Conservation (phyloP, 495 filamentous ascomycete species). For the Parathielavia appendiculata region DNA sequence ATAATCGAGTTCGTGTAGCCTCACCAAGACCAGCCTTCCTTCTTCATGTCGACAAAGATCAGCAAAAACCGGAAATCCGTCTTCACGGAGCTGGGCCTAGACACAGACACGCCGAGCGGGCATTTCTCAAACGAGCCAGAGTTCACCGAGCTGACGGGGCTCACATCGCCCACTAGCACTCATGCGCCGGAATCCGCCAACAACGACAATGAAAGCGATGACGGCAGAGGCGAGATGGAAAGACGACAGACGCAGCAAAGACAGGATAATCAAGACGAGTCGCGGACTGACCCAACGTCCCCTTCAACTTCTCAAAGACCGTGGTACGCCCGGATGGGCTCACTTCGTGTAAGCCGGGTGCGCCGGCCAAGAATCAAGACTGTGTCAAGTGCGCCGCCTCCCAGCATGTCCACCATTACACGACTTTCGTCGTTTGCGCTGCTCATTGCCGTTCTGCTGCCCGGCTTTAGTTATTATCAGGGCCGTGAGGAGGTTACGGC, state of each 20-base stretch:
- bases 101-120: constrained; percentile 30
- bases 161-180: constrained; percentile 18
- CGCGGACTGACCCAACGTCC: constrained; percentile 14
- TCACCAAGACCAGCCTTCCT: constrained; percentile 27
- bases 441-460: constrained; percentile 49
- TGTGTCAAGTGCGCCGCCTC: constrained; percentile 38
- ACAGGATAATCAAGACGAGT: constrained; percentile 2
- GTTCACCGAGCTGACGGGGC: constrained; percentile 25
- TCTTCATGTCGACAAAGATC: constrained; percentile 35
- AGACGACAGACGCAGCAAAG: constrained; percentile 9
- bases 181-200: background rate
- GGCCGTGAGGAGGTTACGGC: constrained; percentile 32
- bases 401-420: constrained; percentile 34
- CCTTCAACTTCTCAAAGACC: constrained; percentile 16
- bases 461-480: constrained; percentile 41
- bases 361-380: constrained; percentile 41
- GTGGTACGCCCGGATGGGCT: constrained; percentile 37
- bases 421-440: constrained; percentile 47
- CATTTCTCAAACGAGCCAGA: constrained; percentile 22
- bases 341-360: constrained; percentile 11
- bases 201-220: constrained; percentile 13
- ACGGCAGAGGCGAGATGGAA: constrained; percentile 15
- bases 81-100: constrained; percentile 45
- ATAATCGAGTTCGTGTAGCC: constrained; percentile 43
- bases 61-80: constrained; percentile 38